phyloP scores from a whole-genome alignment of 1,284 basidiomycete genomes.

The Cutaneotrichosporon cavernicola region DNA sequence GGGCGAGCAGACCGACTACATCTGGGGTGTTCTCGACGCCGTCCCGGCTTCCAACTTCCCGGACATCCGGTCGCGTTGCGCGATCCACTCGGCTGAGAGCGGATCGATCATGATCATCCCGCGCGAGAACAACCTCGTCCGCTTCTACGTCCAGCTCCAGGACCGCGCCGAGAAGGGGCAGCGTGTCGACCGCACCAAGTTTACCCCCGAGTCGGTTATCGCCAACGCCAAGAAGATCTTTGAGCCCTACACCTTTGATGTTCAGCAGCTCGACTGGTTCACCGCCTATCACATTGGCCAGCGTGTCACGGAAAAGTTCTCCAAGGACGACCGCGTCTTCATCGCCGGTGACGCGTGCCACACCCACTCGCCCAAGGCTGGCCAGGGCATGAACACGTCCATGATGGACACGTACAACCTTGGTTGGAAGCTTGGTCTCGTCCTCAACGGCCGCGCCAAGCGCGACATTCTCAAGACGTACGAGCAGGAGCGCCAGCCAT shows the following conservation, averaged over 20 bases:
- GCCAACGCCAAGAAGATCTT: conserved; percentile 40
- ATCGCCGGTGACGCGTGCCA: conserved; percentile 46
- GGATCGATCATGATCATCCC: conserved; percentile 25
- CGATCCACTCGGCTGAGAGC: conserved; percentile 20
- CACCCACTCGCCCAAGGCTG: conserved; percentile 42
- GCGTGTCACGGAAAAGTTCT: conserved; percentile 26
- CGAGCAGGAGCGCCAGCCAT: conserved; percentile 24
- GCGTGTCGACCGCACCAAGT: conserved; percentile 27
- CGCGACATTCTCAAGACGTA: conserved; percentile 65
- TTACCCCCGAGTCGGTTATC: conserved; percentile 37
- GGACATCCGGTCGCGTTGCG: conserved; percentile 23
- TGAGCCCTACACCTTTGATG: conserved; percentile 39
- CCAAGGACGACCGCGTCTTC: conserved; percentile 34
- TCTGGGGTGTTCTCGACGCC: conserved; percentile 33
- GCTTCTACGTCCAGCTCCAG: conserved; percentile 22
- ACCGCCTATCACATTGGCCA: conserved; percentile 47
- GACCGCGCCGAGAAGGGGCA: conserved; percentile 12
- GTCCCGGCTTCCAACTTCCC: conserved; percentile 25
- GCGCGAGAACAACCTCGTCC: conserved; percentile 28
- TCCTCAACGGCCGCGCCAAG: conserved; percentile 63
- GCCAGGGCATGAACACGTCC: conserved; percentile 47
- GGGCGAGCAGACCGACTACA: conserved; percentile 29
- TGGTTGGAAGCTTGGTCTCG: conserved; percentile 56
- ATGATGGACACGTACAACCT: conserved; percentile 46
- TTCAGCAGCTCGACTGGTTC: conserved; percentile 42